Evolutionary conservation across 345 rosid species (phyloP), one percentile per base, ranked within the genome.

Genomic region (Syzygium aqueum): DNA sequence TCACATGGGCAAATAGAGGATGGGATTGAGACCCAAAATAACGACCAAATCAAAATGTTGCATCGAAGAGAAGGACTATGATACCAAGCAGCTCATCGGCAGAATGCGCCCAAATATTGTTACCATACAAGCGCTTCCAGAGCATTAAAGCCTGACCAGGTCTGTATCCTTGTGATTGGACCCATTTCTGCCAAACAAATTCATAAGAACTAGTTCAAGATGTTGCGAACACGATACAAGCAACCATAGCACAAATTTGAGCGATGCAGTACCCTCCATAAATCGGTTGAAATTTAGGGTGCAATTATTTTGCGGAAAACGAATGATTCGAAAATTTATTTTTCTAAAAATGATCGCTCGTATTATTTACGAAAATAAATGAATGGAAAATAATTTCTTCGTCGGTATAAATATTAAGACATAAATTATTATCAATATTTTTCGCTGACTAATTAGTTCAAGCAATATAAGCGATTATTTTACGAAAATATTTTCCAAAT

Each of bases 81-180:
- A 33, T 73, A 96, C 99, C 99, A 92, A 96, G 91, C 40, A 97
- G 89, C 86, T 95, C 96, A 85, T 95, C 94, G 83, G 87, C 87
- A 87, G 85, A 56, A 54, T 93, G 91, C 4, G 97, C 98, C 97
- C 97, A 97, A 52, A 93, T 91, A 84, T 89, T 86, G 87, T 95
- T 93, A 80, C 95, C 95, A 88, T 97, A 97, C n/a, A 97, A 87
- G 51, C 98, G 94, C 91, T 96, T 97, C 98, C 99, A 95, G 77
- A 97, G 91, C 98, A 96, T 97, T 92, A 97, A 73, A 87, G 99
- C 99, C 89, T 96, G 99, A 59, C 98, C 98, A 4, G 99, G 93
- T 63, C 99, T 89, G 93, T 92, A 97, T 53, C 99, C 98, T 91
- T 92, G 95, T 11, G 95, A 95, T 82, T 84, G 92, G 90, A 96